A percentile compares a stretch with the other conserved stretches of the same genome.
These are phyloP conservation scores for Blastobotrys persicus DNA, from an alignment of 1,139 yeast species.

Conservation along the genomic window DNA sequence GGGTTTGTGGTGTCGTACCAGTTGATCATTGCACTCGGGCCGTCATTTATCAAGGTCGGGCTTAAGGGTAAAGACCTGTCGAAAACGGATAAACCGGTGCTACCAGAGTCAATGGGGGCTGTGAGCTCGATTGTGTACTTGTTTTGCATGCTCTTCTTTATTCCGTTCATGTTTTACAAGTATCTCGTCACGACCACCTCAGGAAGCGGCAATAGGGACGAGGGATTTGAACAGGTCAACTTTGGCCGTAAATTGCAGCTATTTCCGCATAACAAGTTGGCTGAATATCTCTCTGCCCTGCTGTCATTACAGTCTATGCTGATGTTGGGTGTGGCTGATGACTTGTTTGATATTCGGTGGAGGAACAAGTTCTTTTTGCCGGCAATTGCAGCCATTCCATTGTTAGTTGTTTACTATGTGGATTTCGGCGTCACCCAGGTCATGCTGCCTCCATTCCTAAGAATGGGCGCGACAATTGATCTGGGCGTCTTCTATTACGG, in stretches of 20 bases:
- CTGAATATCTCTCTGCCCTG: conserved; percentile 82
- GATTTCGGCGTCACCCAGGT: conserved; percentile 92
- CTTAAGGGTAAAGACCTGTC: conserved; percentile 80
- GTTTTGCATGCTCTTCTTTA: conserved; percentile 75
- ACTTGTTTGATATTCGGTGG: conserved; percentile 94
- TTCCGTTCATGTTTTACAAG: conserved; percentile 86
- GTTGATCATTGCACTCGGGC: conserved; percentile 65
- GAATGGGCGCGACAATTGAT: conserved; percentile 52
- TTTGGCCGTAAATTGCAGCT: conserved; percentile 28
- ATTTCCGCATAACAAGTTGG: conserved; percentile 82
- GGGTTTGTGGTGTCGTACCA: conserved; percentile 61
- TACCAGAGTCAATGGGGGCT: conserved; percentile 92
- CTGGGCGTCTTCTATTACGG: conserved; percentile 75
- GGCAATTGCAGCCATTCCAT: conserved; percentile 89
- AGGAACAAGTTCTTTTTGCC: conserved; percentile 94
- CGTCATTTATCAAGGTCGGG: conserved; percentile 72
- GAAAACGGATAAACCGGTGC: conserved; percentile 63
- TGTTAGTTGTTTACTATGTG: conserved; percentile 85
- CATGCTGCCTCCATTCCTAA: conserved; percentile 72
- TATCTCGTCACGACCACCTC: conserved; percentile 61
- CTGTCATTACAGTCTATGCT: conserved; percentile 82
- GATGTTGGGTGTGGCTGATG: conserved; percentile 87
- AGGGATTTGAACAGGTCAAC: conserved; percentile 32
- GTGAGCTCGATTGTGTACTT: conserved; percentile 80
- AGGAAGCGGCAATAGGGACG: conserved; percentile 55